A percentile compares a stretch with the other conserved stretches of the same genome.
Evolutionary conservation across 805 yeast species (phyloP).

Genomic region (Saturnispora mendoncae): DNA sequence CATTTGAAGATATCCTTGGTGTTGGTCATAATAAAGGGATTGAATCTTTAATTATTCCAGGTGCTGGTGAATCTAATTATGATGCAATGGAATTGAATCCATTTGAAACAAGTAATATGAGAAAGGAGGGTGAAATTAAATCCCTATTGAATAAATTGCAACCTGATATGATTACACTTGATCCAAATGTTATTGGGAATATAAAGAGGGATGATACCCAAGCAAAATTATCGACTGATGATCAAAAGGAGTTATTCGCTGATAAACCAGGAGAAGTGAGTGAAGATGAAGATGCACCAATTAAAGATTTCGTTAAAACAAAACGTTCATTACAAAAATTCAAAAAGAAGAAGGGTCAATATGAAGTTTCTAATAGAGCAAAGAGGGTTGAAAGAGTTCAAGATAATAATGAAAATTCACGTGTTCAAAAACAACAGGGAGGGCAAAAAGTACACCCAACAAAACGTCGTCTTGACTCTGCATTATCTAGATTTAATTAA

Average conservation of each 20-base stretch:
- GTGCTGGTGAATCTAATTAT: slow-evolving; percentile 95
- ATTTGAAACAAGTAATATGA: slow-evolving; percentile 80
- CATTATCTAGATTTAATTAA: slow-evolving; percentile 41
- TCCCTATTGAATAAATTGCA: slow-evolving; percentile 75
- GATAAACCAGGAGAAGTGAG: slow-evolving; percentile 31
- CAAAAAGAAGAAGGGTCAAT: slow-evolving; percentile 73
- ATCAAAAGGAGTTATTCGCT: slow-evolving; percentile 30
- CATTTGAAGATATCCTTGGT: slow-evolving; percentile 94
- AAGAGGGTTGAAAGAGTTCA: slow-evolving; percentile 67
- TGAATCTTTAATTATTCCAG: slow-evolving; percentile 85
- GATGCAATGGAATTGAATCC: slow-evolving; percentile 94
- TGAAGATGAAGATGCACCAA: slow-evolving; percentile 42
- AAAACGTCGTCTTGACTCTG: slow-evolving; percentile 35
- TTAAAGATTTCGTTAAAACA: slow-evolving; percentile 63
- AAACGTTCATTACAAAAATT: slow-evolving; percentile 78
- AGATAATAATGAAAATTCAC: slow-evolving; percentile 52
- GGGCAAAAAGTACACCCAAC: slow-evolving; percentile 36
- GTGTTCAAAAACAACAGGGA: slow-evolving; percentile 37
- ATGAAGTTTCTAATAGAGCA: slow-evolving; percentile 80
- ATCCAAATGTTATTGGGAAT: slow-evolving; percentile 79
- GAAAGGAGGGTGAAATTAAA: slow-evolving; percentile 89
- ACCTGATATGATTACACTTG: slow-evolving; percentile 87
- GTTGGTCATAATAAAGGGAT: slow-evolving; percentile 75
- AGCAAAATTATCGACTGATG: slow-evolving; percentile 50
- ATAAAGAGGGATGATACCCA: slow-evolving; percentile 43